phyloP scores from a whole-genome alignment of 176 grass and related monocot species.

The Phragmites australis region DNA sequence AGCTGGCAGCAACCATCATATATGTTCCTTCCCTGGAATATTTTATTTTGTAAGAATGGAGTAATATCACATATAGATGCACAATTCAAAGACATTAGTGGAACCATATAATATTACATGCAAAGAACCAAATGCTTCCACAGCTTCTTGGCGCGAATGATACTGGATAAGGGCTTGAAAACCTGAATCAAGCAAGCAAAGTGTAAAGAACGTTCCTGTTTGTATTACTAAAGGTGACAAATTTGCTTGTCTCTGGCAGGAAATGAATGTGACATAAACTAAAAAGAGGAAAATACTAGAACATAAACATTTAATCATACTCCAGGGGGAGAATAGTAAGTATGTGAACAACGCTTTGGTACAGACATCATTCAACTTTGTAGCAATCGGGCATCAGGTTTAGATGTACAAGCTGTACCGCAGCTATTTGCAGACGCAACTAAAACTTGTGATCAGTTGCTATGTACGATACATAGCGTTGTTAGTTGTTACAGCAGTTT shows the following conservation, averaged over 20 bases:
- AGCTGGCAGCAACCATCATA: slow-evolving; percentile 99
- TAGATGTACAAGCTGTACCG: background rate
- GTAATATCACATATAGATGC: background rate
- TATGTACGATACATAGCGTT: background rate
- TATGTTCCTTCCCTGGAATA: slow-evolving; percentile 88
- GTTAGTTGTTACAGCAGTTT: background rate
- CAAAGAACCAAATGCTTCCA: slow-evolving; percentile 76
- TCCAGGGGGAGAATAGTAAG: background rate
- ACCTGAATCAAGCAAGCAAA: slow-evolving; percentile 54
- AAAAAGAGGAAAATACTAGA: slow-evolving; percentile 1
- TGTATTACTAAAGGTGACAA: background rate
- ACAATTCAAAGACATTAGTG: slow-evolving; percentile 37
- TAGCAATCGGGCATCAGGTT: background rate
- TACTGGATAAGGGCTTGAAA: slow-evolving; percentile 96
- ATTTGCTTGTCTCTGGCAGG: background rate
- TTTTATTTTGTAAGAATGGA: slow-evolving; percentile 33
- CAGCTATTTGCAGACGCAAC: slow-evolving; percentile 3
- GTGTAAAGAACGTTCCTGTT: slow-evolving; percentile 7
- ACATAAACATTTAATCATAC: background rate
- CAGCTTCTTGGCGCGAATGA: slow-evolving; percentile 73
- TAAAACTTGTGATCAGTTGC: slow-evolving; percentile 20
- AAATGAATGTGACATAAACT: background rate
- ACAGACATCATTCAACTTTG: background rate
- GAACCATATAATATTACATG: slow-evolving; percentile 66
- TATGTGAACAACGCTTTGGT: background rate